Evolutionary conservation across 2,329 filamentous ascomycete species (phyloP), one percentile per base, ranked within the genome.

Genomic region (Fusarium haematococcum): DNA sequence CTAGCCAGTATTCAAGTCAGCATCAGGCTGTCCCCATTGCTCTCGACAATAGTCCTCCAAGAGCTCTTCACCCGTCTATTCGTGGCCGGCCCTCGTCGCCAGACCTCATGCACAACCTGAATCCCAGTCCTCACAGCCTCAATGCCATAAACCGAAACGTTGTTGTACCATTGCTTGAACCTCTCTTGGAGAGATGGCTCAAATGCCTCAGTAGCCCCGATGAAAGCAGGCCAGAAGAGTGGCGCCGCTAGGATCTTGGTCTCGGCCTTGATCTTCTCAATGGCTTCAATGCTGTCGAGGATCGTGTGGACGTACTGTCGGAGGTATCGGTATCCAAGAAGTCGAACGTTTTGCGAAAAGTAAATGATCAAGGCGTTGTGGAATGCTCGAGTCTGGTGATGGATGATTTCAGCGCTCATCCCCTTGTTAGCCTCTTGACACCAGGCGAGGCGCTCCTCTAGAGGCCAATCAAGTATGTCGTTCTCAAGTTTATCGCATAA

Each of bases 311-410:
- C 69, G 35, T 78, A 75, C 8, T 59, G 67, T 1, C 68, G 68
- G 2, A 78, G 54, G 16, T 77, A 78, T 0, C 70, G 63, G n/a
- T 75, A 65, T 7, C 69, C 65, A 2, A 78, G 62, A 0, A 74
- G 62, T 3, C 69, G 68, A 0, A 78, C 63, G 10, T 74, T 71
- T 23, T 77, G 76, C 0, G 77, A 67, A 23, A 79, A 77, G 59
- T 79, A 79, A 2, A 79, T 75, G n/a, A 79, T 75, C 23, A 79
- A 41, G 16, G 78, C 78, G 32, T 79, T 75, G 37, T 79, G 76
- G 43, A 79, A 79, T 5, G 74, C 74, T 14, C 43, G 30, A 5
- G 71, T 74, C 16, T 74, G 71, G 18, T 68, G 61, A 30, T 59
- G 48, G 10, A 74, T 67, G 11, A 74, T 73, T 10, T 56, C 43